These are phyloP conservation scores for Pyrenochaeta sp. DNA, from an alignment of 2,329 filamentous ascomycete genomes.

Conservation along the genomic window DNA sequence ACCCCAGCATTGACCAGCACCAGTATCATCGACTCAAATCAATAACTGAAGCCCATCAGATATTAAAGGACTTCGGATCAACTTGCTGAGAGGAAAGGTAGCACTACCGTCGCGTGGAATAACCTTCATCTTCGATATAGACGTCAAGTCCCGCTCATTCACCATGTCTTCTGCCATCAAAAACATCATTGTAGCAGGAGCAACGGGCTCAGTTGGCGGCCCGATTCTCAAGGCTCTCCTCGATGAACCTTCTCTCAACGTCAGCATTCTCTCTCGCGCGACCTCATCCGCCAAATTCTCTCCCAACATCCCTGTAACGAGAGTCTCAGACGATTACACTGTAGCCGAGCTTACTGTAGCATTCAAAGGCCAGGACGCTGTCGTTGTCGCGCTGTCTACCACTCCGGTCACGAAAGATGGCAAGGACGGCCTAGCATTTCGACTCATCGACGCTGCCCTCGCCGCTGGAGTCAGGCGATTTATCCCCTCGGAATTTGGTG, in stretches of 20 bases:
- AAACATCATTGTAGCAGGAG: conserved; percentile 40
- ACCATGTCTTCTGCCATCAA: conserved; percentile 20
- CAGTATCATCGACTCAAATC: background rate
- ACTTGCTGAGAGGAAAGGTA: no score
- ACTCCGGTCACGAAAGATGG: conserved; percentile 30
- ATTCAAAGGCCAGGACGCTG: conserved; percentile 49
- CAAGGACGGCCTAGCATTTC: conserved; percentile 26
- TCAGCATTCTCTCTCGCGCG: conserved; percentile 46
- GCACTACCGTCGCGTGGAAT: no score
- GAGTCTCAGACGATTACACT: conserved; percentile 37
- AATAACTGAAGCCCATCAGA: background rate
- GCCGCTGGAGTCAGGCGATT: conserved; percentile 51
- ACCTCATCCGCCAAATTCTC: conserved; percentile 32
- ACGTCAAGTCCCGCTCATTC: background rate
- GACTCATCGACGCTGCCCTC: conserved; percentile 52
- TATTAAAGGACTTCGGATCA: background rate
- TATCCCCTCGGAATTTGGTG: conserved; percentile 53
- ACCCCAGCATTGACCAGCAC: background rate
- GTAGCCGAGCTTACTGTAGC: conserved; percentile 38
- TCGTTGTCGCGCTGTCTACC: conserved; percentile 45
- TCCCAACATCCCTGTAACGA: conserved; percentile 34
- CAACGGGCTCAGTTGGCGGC: conserved; percentile 33
- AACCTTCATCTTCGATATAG: background rate
- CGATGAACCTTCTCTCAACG: conserved; percentile 42
- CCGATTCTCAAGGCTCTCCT: conserved; percentile 44